Percentiles rank a stretch among this genome's conserved stretches.
Conservation (phyloP, 2,329 filamentous ascomycete species). For the Pseudonectria foliicola region DNA sequence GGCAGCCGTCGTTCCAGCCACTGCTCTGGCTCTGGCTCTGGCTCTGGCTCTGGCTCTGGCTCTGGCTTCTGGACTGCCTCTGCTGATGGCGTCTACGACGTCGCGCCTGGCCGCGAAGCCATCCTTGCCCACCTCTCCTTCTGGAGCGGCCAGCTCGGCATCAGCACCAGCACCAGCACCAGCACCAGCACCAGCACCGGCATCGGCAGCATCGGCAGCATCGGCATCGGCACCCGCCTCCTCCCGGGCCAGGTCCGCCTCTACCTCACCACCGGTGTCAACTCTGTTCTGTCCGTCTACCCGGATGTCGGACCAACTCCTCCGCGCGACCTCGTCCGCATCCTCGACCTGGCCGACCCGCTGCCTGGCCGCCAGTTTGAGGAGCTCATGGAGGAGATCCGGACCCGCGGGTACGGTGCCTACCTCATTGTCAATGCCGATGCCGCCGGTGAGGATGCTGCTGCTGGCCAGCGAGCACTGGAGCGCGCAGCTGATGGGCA, state of each 20-base stretch:
- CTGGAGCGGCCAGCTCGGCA: conserved; percentile 7
- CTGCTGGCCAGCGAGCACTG: no score
- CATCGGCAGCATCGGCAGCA: no score
- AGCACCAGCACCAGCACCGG: no score
- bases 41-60: no score
- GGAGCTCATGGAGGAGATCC: conserved; percentile 12
- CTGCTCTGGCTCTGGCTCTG: conserved; percentile 4
- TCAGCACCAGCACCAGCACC: conserved; percentile 9
- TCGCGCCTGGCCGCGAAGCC: conserved; percentile 8
- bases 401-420: conserved; percentile 7
- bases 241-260: conserved; percentile 10
- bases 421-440: conserved; percentile 20
- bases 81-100: conserved; percentile 10
- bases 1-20: conserved; percentile 1
- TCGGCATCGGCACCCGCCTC: conserved; percentile 9
- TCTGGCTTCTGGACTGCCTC: conserved; percentile 7
- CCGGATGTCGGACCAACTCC: conserved; percentile 7
- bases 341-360: conserved; percentile 20
- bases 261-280: conserved; percentile 7
- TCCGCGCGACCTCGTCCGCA: conserved; percentile 21
- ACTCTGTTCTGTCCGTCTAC: conserved; percentile 6
- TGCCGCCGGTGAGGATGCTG: not conserved
- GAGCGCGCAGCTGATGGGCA: no score
- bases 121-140: conserved; percentile 10
- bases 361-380: conserved; percentile 19